Conservation (phyloP, 805 yeast species). For the Cyberlindnera americana region DNA sequence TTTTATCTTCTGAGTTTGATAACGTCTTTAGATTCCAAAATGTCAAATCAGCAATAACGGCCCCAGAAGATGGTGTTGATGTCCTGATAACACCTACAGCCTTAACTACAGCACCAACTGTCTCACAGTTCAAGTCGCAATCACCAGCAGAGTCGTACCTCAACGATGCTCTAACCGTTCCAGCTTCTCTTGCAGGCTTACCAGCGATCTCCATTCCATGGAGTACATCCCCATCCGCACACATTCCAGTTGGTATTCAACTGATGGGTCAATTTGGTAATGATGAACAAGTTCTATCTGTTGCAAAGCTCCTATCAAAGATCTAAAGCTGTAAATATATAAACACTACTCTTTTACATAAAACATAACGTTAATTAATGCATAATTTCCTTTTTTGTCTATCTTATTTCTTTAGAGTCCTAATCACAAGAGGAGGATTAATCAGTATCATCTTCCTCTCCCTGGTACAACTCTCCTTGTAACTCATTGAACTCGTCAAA, state of each 20-base stretch:
- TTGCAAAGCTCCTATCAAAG: slow-evolving; percentile 20
- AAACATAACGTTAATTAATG: not conserved
- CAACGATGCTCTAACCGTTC: slow-evolving; percentile 84
- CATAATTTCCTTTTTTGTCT: not conserved
- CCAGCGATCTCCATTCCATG: slow-evolving; percentile 83
- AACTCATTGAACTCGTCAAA: slow-evolving; percentile 7
- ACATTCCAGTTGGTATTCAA: slow-evolving; percentile 62
- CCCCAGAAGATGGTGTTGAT: slow-evolving; percentile 50
- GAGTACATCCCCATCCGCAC: slow-evolving; percentile 7
- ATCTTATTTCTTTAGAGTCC: not conserved
- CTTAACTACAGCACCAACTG: slow-evolving; percentile 48
- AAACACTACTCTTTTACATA: too few relatives aligned
- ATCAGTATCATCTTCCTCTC: not conserved
- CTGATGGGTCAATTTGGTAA: slow-evolving; percentile 83
- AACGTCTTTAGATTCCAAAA: slow-evolving; percentile 52
- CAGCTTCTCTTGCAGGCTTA: slow-evolving; percentile 87
- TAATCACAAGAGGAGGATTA: not conserved
- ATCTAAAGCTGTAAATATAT: not conserved
- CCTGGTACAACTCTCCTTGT: not conserved
- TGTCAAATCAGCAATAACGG: slow-evolving; percentile 28
- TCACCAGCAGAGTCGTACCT: slow-evolving; percentile 61
- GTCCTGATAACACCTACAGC: slow-evolving; percentile 74
- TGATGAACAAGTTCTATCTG: slow-evolving; percentile 57
- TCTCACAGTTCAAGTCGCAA: slow-evolving; percentile 42
- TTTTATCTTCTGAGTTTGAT: slow-evolving; percentile 64